Evolutionary conservation across 169 alveolate genomes (phyloP).

Genomic region (Cryptosporidium muris): DNA sequence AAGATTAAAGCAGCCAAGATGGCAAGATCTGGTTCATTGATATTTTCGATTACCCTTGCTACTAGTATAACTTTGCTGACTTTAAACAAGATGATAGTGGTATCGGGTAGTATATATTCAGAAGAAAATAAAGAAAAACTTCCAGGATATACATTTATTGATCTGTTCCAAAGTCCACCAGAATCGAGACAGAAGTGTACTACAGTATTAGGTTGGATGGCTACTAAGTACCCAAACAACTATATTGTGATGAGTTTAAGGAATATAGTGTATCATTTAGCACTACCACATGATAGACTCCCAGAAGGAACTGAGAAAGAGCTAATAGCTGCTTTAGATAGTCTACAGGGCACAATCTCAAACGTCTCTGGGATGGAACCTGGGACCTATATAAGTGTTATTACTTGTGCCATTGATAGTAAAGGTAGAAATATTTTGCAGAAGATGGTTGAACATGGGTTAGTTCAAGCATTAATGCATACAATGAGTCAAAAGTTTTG

Average conservation of each 20-base stretch:
- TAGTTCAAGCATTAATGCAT: conserved; percentile 62
- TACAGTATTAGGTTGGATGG: conserved; percentile 57
- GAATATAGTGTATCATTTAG: conserved; percentile 42
- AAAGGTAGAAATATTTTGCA: conserved; percentile 64
- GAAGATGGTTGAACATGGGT: conserved; percentile 66
- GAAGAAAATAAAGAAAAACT: conserved; percentile 20
- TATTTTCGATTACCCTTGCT: not conserved
- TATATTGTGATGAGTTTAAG: conserved; percentile 37
- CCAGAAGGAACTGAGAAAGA: conserved; percentile 59
- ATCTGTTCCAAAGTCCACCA: conserved; percentile 63
- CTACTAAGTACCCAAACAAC: conserved; percentile 63
- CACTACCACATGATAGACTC: conserved; percentile 40
- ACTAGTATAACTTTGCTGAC: not conserved
- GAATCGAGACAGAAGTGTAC: conserved; percentile 69
- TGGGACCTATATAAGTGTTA: conserved; percentile 60
- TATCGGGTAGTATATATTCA: conserved; percentile 5
- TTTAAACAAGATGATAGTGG: conserved; percentile 12
- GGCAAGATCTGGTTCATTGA: conserved; percentile 3
- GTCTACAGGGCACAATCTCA: conserved; percentile 66
- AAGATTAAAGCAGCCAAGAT: conserved; percentile 18
- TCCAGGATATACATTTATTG: conserved; percentile 56
- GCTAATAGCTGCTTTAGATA: conserved; percentile 65
- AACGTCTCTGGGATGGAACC: conserved; percentile 66
- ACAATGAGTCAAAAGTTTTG: conserved; percentile 64
- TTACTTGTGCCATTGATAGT: conserved; percentile 61